These are phyloP conservation scores for Kwoniella europaea DNA, from an alignment of 768 basidiomycete species.

Conservation along the genomic window DNA sequence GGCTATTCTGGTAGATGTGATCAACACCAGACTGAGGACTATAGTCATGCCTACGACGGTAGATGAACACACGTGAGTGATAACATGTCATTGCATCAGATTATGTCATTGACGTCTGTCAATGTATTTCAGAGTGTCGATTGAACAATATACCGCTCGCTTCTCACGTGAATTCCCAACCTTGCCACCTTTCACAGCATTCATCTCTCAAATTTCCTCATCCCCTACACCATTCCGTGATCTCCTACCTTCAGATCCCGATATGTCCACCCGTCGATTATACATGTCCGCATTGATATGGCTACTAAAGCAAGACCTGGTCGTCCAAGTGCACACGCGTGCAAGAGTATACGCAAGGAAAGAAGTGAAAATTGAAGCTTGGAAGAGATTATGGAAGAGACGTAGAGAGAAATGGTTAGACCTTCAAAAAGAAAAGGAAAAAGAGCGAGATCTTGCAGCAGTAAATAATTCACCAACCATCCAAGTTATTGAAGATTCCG, in stretches of 20 bases:
- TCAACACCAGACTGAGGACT: conserved; percentile 78
- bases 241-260: conserved; percentile 63
- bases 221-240: conserved; percentile 74
- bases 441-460: neutral
- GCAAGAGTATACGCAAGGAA: conserved; percentile 80
- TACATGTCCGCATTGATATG: conserved; percentile 86
- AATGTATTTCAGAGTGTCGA: conserved; percentile 60
- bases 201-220: conserved; percentile 76
- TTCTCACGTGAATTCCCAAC: conserved; percentile 31
- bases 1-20: conserved; percentile 84
- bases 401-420: conserved; percentile 46
- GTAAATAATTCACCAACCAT: conserved; percentile 13
- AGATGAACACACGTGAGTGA: conserved; percentile 44
- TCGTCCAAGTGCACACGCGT: conserved; percentile 82
- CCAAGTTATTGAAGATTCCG: neutral
- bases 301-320: conserved; percentile 85
- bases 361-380: conserved; percentile 75
- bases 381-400: conserved; percentile 43
- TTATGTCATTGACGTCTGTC: no score
- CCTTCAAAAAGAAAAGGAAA: conserved; percentile 19
- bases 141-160: conserved; percentile 55
- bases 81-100: no score
- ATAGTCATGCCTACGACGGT: conserved; percentile 69
- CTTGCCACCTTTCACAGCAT: conserved; percentile 59
- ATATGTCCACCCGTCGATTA: conserved; percentile 61